Base-by-base conservation (phyloP, 1,139 yeast species). In the Geotrichum fermentans region DNA sequence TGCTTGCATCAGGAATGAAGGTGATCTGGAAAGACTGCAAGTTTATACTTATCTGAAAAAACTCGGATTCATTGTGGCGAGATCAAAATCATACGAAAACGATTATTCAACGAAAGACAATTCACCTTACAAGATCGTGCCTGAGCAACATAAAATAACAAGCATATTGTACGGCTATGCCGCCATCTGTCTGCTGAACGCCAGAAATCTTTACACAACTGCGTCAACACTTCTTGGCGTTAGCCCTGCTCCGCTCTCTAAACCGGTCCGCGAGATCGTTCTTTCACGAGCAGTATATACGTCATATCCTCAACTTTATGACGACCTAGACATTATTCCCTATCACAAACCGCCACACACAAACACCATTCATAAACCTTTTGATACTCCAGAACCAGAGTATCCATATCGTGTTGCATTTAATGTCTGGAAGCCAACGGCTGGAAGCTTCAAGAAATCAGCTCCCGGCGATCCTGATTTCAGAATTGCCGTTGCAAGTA, bases 371-470 rank as follows among this genome's bases (percentile, higher is more conserved):
- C 3, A 40, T n/a, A 10, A 28, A 33, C 29, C 39, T 28, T 29
- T 39, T 26, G 35, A 21, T n/a, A 14, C 39, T 11, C 24, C 17
- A 32, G 49, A 40, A 33, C 49, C 59, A 8, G 53, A 47, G 18
- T 47, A 47, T 10, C 59, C 61, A n/a, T 58, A 52, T 34, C 45
- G 54, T 13, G 56, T 71, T 20, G 67, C 73, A 1, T 89, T 74
- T 58, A 75, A 84, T 58, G 87, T 87, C 1, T 90, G 97, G 97
- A 89, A 86, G 64, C 97, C 97, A 0, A 71, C 75, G 1, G 77
- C 83, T 0, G 66, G 65, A 64, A 52, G 55, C 8, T 90, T 86
- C 66, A 80, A 80, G 50, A 89, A 89, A 60, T 80, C 79, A 39
- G 61, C 64, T 28, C 89, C 90, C 0, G 84, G 87, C 0, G 55